Evolutionary conservation across 2,329 filamentous ascomycete species (phyloP).

Genomic region (Myriosclerotinia duriaeana): DNA sequence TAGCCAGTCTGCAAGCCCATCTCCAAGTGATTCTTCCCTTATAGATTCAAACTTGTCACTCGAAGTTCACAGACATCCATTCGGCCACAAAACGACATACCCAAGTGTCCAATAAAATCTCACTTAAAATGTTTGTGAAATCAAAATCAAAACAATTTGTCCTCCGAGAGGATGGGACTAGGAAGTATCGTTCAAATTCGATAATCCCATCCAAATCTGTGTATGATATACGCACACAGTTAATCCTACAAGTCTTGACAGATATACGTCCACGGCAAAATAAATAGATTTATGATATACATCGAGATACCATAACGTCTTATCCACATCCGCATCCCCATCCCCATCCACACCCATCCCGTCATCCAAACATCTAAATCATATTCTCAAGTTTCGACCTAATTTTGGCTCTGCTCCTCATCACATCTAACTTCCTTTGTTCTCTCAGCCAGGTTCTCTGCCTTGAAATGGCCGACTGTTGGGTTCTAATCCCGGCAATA

Average conservation of each 20-base stretch:
- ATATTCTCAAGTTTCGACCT: constrained; percentile 7
- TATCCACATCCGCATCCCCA: background rate
- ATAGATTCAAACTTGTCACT: no score
- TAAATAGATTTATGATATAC: background rate
- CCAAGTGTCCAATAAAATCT: background rate
- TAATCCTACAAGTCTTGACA: background rate
- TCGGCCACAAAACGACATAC: no score
- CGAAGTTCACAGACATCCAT: no score
- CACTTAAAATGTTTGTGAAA: background rate
- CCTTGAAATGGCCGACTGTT: no score
- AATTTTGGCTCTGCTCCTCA: background rate
- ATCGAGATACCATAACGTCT: background rate
- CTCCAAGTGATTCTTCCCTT: no score
- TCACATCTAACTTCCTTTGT: background rate
- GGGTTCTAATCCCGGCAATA: background rate
- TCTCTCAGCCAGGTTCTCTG: no score
- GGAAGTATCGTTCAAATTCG: background rate
- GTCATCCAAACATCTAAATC: background rate
- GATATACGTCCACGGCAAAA: background rate
- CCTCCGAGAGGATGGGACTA: no score
- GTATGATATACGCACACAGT: background rate
- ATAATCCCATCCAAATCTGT: background rate
- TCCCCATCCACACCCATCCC: background rate
- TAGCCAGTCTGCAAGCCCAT: no score
- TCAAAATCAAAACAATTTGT: background rate